A percentile compares a stretch with the other conserved stretches of the same genome.
phyloP scores from a whole-genome alignment of 768 basidiomycete species.

The Paxillus ammoniavirescens region DNA sequence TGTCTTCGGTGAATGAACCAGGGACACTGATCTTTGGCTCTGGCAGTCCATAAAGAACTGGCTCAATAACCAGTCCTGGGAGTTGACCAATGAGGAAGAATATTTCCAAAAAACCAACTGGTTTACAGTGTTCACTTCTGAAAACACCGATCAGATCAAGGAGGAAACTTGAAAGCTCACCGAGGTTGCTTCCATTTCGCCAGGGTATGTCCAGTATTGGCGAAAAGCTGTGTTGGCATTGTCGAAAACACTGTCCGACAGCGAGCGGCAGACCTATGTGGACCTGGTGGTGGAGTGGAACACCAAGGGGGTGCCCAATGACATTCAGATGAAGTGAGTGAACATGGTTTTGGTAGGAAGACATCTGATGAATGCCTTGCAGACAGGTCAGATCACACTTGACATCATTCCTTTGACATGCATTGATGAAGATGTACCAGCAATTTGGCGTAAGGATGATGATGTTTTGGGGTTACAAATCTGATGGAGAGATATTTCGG shows the following conservation, averaged over 20 bases:
- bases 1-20: too few relatives aligned
- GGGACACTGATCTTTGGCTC: too few relatives aligned
- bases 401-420: too few relatives aligned
- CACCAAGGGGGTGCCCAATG: not conserved
- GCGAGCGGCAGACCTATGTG: not conserved
- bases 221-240: not conserved
- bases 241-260: not conserved
- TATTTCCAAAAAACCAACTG: not conserved
- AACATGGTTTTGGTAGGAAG: not conserved
- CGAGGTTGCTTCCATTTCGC: not conserved
- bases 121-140: not conserved
- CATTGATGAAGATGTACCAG: too few relatives aligned
- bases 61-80: not conserved
- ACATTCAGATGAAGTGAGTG: not conserved
- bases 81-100: not conserved
- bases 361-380: too few relatives aligned
- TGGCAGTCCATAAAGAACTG: not conserved
- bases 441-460: too few relatives aligned
- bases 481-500: too few relatives aligned
- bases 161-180: not conserved
- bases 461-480: too few relatives aligned
- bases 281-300: not conserved
- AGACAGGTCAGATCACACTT: too few relatives aligned
- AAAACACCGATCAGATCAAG: not conserved
- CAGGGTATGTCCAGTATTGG: not conserved